Percentiles rank a stretch among this genome's conserved stretches.
phyloP scores from a whole-genome alignment of 306 rosid species.

The Urtica urens region DNA sequence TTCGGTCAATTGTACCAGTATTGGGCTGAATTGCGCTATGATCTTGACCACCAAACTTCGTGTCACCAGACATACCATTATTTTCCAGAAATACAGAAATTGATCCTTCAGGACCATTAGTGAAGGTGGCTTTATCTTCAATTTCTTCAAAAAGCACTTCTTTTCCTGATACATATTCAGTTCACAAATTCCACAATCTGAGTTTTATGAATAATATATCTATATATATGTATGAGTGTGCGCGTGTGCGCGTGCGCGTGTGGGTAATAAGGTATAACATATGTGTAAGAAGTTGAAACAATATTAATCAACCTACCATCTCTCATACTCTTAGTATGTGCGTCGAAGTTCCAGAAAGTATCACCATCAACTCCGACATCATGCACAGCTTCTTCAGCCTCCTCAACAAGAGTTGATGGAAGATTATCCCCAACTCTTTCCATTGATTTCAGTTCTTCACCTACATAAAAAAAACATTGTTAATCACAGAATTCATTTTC shows the following conservation, averaged over 20 bases:
- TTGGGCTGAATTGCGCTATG: constrained; percentile 15
- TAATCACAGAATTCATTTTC: background rate
- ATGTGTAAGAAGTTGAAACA: too few species aligned
- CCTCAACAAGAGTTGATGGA: constrained; percentile 18
- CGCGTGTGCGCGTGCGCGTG: too few species aligned
- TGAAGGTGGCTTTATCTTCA: constrained; percentile 6
- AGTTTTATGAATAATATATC: too few species aligned
- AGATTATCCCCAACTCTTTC: constrained; percentile 20
- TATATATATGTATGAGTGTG: too few species aligned
- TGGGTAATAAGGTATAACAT: too few species aligned
- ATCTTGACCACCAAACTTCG: constrained; percentile 20
- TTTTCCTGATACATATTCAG: too few species aligned
- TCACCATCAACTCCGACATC: constrained; percentile 18
- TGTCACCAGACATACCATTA: constrained; percentile 14
- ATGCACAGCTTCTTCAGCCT: constrained; percentile 4
- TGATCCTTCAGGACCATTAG: constrained; percentile 10
- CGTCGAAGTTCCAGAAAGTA: constrained; percentile 19
- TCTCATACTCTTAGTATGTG: constrained; percentile 13
- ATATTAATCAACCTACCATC: constrained; percentile 32
- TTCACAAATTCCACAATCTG: too few species aligned
- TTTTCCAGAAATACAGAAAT: constrained; percentile 13
- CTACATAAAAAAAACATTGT: constrained; percentile 13
- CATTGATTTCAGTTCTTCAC: constrained; percentile 20
- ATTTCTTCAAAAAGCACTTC: constrained; percentile 11
- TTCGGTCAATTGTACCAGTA: constrained; percentile 12